phyloP scores from a whole-genome alignment of 306 rosid genomes.

The barrel medic (Medicago truncatula) region DNA sequence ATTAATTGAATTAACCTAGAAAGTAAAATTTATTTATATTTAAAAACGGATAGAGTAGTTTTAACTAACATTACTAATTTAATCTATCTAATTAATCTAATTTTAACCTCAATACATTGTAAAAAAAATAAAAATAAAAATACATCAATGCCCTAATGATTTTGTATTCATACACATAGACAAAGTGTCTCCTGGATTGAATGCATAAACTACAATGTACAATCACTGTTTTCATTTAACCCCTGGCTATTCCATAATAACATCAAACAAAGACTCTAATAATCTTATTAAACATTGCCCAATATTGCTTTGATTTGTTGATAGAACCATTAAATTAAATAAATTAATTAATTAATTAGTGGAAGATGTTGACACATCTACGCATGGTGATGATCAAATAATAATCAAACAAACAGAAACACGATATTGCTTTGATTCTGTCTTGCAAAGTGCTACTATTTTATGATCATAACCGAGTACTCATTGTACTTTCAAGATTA shows the following conservation, averaged over 20 bases:
- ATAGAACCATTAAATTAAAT: conserved; percentile 22
- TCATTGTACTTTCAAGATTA: conserved; percentile 26
- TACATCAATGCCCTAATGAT: conserved; percentile 42
- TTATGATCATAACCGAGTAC: too few species aligned
- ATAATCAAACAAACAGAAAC: conserved; percentile 27
- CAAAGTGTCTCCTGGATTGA: conserved; percentile 78
- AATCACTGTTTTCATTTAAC: conserved; percentile 45
- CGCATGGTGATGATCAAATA: conserved; percentile 37
- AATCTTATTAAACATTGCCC: background rate
- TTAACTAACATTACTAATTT: conserved; percentile 61
- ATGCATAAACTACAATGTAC: conserved; percentile 52
- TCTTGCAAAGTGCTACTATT: too few species aligned
- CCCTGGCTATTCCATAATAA: conserved; percentile 18
- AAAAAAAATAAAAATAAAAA: too few species aligned
- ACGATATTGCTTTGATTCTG: background rate
- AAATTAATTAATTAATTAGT: background rate
- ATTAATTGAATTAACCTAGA: too few species aligned
- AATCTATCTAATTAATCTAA: background rate
- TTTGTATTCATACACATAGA: conserved; percentile 63
- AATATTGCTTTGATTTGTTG: conserved; percentile 30
- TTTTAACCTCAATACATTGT: conserved; percentile 37
- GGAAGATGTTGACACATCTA: conserved; percentile 20
- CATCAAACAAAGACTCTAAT: conserved; percentile 18
- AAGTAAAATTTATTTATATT: too few species aligned
- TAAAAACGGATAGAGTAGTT: too few species aligned